A percentile compares a stretch with the other conserved stretches of the same genome.
Conservation (phyloP, 1,284 basidiomycete species). For the Peniophora sp. region DNA sequence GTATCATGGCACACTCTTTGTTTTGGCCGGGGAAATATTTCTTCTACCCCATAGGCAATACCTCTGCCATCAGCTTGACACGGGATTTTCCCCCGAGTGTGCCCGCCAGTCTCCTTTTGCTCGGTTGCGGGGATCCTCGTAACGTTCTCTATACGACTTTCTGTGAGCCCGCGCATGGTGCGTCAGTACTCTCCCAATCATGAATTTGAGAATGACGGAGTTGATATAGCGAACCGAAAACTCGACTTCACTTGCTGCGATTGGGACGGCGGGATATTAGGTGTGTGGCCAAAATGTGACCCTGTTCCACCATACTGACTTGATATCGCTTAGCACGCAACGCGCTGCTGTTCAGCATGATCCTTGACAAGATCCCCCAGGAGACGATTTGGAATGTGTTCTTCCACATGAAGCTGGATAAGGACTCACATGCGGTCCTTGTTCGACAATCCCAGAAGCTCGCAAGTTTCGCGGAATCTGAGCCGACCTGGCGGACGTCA, state of each 20-base stretch:
- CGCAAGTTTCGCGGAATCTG: conserved; percentile 5
- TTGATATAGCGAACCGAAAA: conserved; percentile 22
- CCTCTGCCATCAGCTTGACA: conserved; percentile 40
- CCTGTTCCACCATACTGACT: background rate
- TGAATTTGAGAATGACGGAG: no score
- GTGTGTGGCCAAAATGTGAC: conserved; percentile 24
- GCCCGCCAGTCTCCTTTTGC: conserved; percentile 37
- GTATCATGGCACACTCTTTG: conserved; percentile 25
- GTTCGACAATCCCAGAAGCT: conserved; percentile 38
- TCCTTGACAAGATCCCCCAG: conserved; percentile 23
- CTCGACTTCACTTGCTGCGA: conserved; percentile 59
- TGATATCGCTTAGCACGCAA: conserved; percentile 28
- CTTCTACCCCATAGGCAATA: conserved; percentile 53
- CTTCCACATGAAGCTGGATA: conserved; percentile 46
- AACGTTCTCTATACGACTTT: conserved; percentile 43
- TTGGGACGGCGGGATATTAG: conserved; percentile 46
- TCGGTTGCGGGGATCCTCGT: conserved; percentile 51
- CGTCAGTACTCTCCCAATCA: background rate
- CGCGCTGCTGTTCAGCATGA: conserved; percentile 24
- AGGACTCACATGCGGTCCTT: conserved; percentile 28
- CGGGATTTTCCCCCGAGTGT: conserved; percentile 37
- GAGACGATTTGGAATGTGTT: conserved; percentile 46
- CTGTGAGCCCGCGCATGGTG: conserved; percentile 3
- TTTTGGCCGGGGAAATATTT: conserved; percentile 32
- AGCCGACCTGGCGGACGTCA: background rate